These are phyloP conservation scores for Nothophaeocryptopus gaeumannii DNA, from an alignment of 2,329 filamentous ascomycete genomes.

Conservation along the genomic window DNA sequence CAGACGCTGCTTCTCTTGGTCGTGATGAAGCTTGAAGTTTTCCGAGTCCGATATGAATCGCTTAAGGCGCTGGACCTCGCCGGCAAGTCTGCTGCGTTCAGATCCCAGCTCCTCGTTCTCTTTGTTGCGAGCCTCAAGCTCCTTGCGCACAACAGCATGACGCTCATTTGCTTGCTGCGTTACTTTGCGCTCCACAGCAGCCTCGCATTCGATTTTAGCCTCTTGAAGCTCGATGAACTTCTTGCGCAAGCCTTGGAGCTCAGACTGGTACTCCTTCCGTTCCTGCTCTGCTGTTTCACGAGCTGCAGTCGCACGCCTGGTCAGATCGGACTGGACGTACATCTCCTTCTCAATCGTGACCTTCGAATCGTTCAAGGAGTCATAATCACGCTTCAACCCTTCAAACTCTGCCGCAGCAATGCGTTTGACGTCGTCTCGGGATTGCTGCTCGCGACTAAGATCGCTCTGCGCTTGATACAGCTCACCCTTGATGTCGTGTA, in stretches of 20 bases:
- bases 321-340: constrained; percentile 88
- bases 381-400: constrained; percentile 78
- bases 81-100: constrained; percentile 72
- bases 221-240: constrained; percentile 84
- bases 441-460: constrained; percentile 86
- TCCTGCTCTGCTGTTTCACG: constrained; percentile 77
- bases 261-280: constrained; percentile 81
- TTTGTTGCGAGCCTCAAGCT: constrained; percentile 75
- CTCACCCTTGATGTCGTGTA: constrained; percentile 80
- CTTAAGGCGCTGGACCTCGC: constrained; percentile 80
- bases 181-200: constrained; percentile 75
- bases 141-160: constrained; percentile 71
- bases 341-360: constrained; percentile 98
- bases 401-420: constrained; percentile 85
- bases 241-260: constrained; percentile 77
- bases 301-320: constrained; percentile 80
- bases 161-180: constrained; percentile 75
- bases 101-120: constrained; percentile 75
- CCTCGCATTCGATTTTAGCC: constrained; percentile 77
- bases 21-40: constrained; percentile 82
- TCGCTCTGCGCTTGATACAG: constrained; percentile 83
- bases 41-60: constrained; percentile 86
- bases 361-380: constrained; percentile 86
- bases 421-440: constrained; percentile 86
- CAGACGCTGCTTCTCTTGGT: constrained; percentile 89